Evolutionary conservation across 306 rosid species (phyloP), one percentile per base, ranked within the genome.

Genomic region (Fragaria ananassa): DNA sequence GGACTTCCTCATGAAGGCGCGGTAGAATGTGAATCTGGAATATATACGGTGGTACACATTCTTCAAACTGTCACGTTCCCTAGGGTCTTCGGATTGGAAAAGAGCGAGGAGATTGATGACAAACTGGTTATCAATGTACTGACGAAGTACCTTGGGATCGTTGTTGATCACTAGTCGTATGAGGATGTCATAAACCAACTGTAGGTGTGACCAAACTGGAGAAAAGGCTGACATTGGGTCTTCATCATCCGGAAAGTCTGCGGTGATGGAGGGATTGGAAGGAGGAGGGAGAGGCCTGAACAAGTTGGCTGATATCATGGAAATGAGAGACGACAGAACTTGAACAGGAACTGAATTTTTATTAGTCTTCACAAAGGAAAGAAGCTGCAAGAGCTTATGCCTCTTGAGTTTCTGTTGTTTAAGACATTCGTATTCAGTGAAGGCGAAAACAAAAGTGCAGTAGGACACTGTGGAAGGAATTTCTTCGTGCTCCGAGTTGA

Each of bases 231-330:
- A 81, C 23, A 84, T n/a, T 21, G 80, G 75, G 39, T 89, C 93
- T 79, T 94, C 95, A 41, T 94, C 97, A 8, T 90, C 95, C 1
- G 75, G 76, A 18, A 81, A 80, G 8, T 86, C 89, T 0, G 82
- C 67, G 53, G 75, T 47, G 42, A 66, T n/a, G 17, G 37, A 53
- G 45, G 81, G 57, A 49, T 75, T 84, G 44, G 86, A 72, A 60
- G 92, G 91, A 12, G 93, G 93, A 80, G 97, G 96, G 72, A 94
- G 96, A 56, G 97, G 88, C 70, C 92, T 82, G 21, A 92, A 90
- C 47, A 94, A 85, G 75, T 87, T 86, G 72, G 63, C 68, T 1
- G 90, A 80, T 50, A 92, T 74, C 91, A 90, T 90, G 29, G 87
- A 71, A 63, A 85, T 73, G 37, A 94, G 76, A 78, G 93, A 85